phyloP scores from a whole-genome alignment of 139 green algal species.

The Helicosporidium sp. region DNA sequence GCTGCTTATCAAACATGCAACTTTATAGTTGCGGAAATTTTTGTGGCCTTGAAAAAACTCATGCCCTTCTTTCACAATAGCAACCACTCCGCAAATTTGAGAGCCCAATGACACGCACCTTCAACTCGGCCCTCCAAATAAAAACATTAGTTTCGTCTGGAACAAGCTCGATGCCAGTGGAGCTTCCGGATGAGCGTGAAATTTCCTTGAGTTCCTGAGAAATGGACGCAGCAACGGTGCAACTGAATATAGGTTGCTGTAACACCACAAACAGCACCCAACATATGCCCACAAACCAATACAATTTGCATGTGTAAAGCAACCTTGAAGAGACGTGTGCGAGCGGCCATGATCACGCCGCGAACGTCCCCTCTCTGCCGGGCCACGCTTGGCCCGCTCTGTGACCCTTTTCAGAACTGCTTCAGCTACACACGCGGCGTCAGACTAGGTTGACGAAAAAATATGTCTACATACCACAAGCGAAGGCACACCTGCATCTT shows the following conservation, averaged over 20 bases:
- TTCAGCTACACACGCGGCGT: too few relatives aligned
- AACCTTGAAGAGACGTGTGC: conserved; percentile 5
- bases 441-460: too few relatives aligned
- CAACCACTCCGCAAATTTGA: neutral
- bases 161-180: conserved; percentile 43
- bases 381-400: neutral
- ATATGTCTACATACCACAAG: too few relatives aligned
- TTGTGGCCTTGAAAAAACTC: too few relatives aligned
- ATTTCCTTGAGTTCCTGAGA: conserved; percentile 53
- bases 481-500: too few relatives aligned
- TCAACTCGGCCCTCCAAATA: conserved; percentile 37
- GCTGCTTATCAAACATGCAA: neutral
- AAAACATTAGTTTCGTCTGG: conserved; percentile 58
- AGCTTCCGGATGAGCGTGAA: conserved; percentile 4
- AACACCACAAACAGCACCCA: neutral
- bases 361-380: neutral
- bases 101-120: conserved; percentile 15
- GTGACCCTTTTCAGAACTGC: too few relatives aligned
- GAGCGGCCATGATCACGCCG: neutral
- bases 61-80: too few relatives aligned
- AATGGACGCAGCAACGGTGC: neutral
- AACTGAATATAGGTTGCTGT: neutral
- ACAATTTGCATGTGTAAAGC: too few relatives aligned
- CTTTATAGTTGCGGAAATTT: neutral
- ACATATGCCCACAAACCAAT: too few relatives aligned